Conservation (phyloP, 768 basidiomycete species). For the Mycena haematopus region DNA sequence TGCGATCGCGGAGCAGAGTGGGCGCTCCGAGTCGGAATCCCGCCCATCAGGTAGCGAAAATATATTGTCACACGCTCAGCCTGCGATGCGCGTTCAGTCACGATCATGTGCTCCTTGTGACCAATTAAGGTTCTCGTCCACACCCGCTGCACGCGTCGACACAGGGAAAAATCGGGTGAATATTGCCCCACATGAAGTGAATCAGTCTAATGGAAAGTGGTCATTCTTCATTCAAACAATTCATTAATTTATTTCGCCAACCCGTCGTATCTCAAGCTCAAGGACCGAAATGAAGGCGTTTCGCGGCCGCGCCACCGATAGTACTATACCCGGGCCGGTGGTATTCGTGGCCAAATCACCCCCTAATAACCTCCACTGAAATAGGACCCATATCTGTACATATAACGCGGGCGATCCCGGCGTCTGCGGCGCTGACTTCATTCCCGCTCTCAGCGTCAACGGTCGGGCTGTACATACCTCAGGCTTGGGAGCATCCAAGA, state of each 20-base stretch:
- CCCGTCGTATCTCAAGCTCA: too few relatives aligned
- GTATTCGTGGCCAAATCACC: not conserved
- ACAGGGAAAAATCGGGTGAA: too few relatives aligned
- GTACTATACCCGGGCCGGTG: not conserved
- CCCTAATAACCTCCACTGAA: not conserved
- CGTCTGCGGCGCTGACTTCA: slow-evolving; percentile 24
- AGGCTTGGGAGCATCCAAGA: slow-evolving; percentile 3
- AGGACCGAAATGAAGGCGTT: too few relatives aligned
- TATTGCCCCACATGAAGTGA: too few relatives aligned
- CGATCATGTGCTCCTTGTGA: too few relatives aligned
- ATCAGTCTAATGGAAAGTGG: too few relatives aligned
- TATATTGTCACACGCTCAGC: not conserved
- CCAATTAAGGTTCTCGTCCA: too few relatives aligned
- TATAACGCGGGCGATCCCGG: not conserved
- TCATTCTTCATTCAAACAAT: too few relatives aligned
- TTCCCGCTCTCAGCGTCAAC: slow-evolving; percentile 16
- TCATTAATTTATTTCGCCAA: too few relatives aligned
- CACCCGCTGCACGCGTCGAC: too few relatives aligned
- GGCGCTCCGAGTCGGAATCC: not conserved
- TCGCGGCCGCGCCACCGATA: not conserved
- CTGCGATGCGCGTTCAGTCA: too few relatives aligned
- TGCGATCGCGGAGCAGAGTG: not conserved
- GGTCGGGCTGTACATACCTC: not conserved
- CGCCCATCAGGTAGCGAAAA: not conserved
- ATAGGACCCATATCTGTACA: not conserved